These are phyloP conservation scores for Tricholoma furcatifolium DNA, from an alignment of 768 basidiomycete species.

Conservation along the genomic window DNA sequence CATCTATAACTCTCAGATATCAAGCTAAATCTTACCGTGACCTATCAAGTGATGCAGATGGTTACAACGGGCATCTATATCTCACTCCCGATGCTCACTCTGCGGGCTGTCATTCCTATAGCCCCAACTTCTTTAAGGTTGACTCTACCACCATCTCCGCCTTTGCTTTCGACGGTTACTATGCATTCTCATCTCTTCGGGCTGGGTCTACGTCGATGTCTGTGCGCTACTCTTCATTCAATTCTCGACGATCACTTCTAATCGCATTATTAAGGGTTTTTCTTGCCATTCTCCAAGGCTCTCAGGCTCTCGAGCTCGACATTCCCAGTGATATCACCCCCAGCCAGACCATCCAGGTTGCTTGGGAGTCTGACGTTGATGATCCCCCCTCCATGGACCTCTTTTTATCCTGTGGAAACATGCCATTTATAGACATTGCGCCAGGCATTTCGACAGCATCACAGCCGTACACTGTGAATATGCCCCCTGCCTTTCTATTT, in stretches of 20 bases:
- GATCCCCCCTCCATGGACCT: conserved; percentile 2
- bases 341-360: neutral
- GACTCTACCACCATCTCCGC: neutral
- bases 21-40: too few species aligned
- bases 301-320: conserved; percentile 1
- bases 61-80: too few species aligned
- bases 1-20: too few species aligned
- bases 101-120: neutral
- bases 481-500: neutral
- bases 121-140: neutral
- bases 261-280: neutral
- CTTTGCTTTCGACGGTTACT: neutral
- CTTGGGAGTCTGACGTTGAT: neutral
- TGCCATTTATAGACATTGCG: neutral
- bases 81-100: neutral
- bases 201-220: neutral
- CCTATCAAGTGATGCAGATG: too few species aligned
- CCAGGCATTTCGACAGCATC: neutral
- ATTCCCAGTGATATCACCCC: neutral
- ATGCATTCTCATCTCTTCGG: too few species aligned
- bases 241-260: neutral
- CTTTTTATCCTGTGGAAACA: conserved; percentile 2
- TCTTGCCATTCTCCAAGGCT: neutral
- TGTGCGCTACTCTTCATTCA: neutral
- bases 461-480: neutral